These are phyloP conservation scores for Podaxis rugospora DNA, from an alignment of 768 basidiomycete species.

Conservation along the genomic window DNA sequence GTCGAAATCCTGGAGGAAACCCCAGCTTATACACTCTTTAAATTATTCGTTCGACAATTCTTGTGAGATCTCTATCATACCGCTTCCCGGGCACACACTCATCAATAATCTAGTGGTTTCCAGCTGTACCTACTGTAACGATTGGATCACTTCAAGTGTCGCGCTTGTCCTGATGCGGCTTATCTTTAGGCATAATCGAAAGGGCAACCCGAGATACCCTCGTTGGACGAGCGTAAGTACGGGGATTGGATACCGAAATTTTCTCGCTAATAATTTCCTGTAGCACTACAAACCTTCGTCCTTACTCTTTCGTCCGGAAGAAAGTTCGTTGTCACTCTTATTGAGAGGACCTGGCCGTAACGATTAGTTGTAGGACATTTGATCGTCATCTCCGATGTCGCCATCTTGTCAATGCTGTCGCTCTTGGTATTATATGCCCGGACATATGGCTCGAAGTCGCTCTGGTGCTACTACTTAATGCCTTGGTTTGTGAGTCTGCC, in stretches of 20 bases:
- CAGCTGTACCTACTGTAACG: conserved; percentile 41
- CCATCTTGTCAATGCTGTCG: conserved; percentile 33
- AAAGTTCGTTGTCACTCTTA: conserved; percentile 26
- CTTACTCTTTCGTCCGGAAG: conserved; percentile 39
- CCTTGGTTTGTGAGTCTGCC: conserved; percentile 42
- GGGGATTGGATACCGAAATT: not conserved
- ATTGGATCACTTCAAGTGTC: not conserved
- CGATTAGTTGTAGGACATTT: conserved; percentile 21
- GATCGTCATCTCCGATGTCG: conserved; percentile 39
- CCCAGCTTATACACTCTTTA: conserved; percentile 45
- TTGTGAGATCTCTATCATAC: conserved; percentile 27
- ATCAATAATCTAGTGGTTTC: conserved; percentile 28
- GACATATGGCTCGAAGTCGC: conserved; percentile 24
- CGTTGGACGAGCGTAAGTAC: conserved; percentile 36
- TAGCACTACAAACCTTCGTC: conserved; percentile 43
- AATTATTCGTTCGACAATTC: conserved; percentile 44
- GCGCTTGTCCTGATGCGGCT: not conserved
- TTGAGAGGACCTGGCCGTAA: not conserved
- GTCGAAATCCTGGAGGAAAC: conserved; percentile 45
- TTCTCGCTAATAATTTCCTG: conserved; percentile 1
- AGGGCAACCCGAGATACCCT: conserved; percentile 43
- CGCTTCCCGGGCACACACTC: not conserved
- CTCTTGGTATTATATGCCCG: conserved; percentile 28
- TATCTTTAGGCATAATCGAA: conserved; percentile 33
- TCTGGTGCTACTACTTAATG: conserved; percentile 38